Base-by-base conservation (phyloP, 2,329 filamentous ascomycete species). In the Aschersonia sp. region DNA sequence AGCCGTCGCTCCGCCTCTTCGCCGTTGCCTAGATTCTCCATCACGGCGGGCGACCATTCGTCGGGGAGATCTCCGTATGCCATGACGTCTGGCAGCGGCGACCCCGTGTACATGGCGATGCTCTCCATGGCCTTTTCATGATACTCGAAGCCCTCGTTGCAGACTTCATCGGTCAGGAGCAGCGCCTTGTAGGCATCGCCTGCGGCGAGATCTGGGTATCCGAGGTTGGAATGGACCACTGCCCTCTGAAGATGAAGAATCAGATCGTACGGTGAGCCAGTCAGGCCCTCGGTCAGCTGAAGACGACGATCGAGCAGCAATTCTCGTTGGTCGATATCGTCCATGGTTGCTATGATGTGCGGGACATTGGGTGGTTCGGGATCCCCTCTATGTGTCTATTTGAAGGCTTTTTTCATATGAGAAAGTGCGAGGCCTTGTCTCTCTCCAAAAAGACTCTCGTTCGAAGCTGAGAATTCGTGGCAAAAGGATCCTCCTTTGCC, bases 131-230 rank as follows among this genome's bases (percentile, higher is more conserved):
- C 81, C 55, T 77, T 68, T 12, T 88, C 80, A 59, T 92, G 83
- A 58, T 89, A 94, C 63, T 96, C 88, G 55, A 85, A 89, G 40
- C 78, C 77, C 52, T 91, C 85, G 48, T 92, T 82, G 53, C 74
- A 65, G 38, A 88, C 75, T 54, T 92, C 87, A 59, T 97, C 91
- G 12, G 85, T 77, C 44, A 98, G 70, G 4, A 95, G 76, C n/a
- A 97, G 73, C 1, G 89, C 89, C 48, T 85, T 83, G 62, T 97
- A 97, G 4, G 88, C 87, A 69, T 96, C 89, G 35, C 88, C 87
- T 9, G 84, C 82, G 4, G 89, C 89, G 40, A 98, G 77, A 62
- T 98, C 92, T 0, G 88, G 87, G 63, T 95, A 97, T 40, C 80
- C 86, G 44, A 96, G 73, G 44, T 79, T 70, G 12, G 80, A 75